phyloP scores from a whole-genome alignment of 73 alveolate species.

The Tetrahymena elliotti region DNA sequence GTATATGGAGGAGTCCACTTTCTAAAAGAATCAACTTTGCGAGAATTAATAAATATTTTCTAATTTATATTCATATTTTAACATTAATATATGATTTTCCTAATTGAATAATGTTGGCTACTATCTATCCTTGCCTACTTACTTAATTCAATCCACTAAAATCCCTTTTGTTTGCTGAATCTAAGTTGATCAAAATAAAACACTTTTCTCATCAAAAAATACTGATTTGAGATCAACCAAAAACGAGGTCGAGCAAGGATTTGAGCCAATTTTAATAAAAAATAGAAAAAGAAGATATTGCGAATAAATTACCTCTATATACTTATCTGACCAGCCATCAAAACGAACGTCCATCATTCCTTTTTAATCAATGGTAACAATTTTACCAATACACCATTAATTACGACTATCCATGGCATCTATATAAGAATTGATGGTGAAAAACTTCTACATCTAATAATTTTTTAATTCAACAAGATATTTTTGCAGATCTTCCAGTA shows the following conservation, averaged over 20 bases:
- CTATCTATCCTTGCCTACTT: neutral
- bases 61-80: neutral
- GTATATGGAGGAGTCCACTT: neutral
- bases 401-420: neutral
- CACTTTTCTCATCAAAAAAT: no score
- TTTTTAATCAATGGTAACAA: neutral
- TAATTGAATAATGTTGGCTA: neutral
- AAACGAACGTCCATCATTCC: neutral
- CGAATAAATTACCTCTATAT: neutral
- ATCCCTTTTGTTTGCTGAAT: neutral
- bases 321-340: neutral
- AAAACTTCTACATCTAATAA: neutral
- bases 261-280: neutral
- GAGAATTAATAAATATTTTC: neutral
- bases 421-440: neutral
- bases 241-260: neutral
- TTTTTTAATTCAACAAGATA: neutral
- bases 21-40: neutral
- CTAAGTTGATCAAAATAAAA: neutral
- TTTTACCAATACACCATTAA: neutral
- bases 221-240: neutral
- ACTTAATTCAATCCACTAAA: neutral
- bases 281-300: neutral
- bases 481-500: neutral
- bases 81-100: neutral